Evolutionary conservation across 164 flowering plant species (phyloP), one percentile per base, ranked within the genome.

Genomic region (Litsea cubeba): DNA sequence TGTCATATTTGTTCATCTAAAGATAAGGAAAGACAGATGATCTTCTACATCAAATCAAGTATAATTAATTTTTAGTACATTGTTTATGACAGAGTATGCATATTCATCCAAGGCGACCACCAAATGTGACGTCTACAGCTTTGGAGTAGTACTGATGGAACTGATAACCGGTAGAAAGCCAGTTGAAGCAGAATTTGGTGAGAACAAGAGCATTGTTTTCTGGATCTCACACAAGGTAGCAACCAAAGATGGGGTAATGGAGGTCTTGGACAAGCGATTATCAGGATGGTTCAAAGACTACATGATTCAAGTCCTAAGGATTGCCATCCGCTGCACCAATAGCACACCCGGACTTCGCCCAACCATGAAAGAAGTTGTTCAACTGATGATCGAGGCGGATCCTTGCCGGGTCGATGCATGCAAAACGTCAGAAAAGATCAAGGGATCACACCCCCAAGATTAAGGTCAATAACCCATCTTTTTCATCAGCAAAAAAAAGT

Each of bases 111-210:
- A 87, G 87, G 92, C 99, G 66, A 96, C 98, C 6, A 83, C 90
- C 69, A 96, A 92, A 79, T 91, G 99, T 65, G 99, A 96, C 71
- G 95, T 96, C 3, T 96, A 93, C 85, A 95, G 99, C 74, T 95
- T 87, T 62, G 99, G 99, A 1, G 97, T 95, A 10, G 94, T 95
- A 15, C 80, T 94, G 10, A 87, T 92, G 97, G 99, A 96, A 68
- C 84, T 96, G 49, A 76, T 96, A 69, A 96, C 97, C 0, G 97
- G 98, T 72, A 96, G 86, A 85, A 92, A 88, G 79, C 97, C 99
- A 3, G 91, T 94, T 12, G 99, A 94, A 77, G 70, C 84, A 57
- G 97, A 91, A 75, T 96, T 87, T 40, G 99, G 98, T 6, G 99
- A 96, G 79, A 89, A 80, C 87, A 92, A 89, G 87, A 94, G 92